A percentile compares a stretch with the other conserved stretches of the same genome.
Conservation (phyloP, 768 basidiomycete genomes). For the Fistulinella prunicolor region DNA sequence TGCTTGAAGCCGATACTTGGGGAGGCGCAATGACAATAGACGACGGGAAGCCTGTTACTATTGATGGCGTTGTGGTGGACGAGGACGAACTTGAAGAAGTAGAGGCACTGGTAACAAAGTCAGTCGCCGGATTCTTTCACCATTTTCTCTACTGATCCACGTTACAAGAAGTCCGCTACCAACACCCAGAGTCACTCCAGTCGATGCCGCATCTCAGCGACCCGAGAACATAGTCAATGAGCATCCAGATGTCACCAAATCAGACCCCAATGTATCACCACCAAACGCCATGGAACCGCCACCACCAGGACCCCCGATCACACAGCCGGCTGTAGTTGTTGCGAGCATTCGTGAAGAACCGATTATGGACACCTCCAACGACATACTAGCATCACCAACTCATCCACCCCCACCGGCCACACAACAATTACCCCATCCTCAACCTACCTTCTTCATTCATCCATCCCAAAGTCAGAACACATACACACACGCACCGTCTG, state of each 20-base stretch:
- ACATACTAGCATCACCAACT: background rate
- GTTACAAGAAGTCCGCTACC: constrained; percentile 56
- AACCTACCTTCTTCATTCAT: constrained; percentile 11
- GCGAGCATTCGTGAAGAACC: constrained; percentile 3
- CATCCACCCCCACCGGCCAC: constrained; percentile 3
- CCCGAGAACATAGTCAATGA: constrained; percentile 2
- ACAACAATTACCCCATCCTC: constrained; percentile 13
- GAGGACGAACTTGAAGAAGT: constrained; percentile 40
- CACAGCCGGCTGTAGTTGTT: background rate
- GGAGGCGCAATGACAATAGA: constrained; percentile 40
- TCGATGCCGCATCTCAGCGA: constrained; percentile 26
- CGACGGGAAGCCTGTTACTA: constrained; percentile 32
- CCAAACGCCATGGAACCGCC: background rate
- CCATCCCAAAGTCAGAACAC: constrained; percentile 20
- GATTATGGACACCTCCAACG: background rate
- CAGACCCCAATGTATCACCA: background rate
- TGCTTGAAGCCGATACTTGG: constrained; percentile 51
- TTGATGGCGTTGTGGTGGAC: constrained; percentile 33
- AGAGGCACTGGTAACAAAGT: constrained; percentile 41
- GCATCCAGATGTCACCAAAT: background rate
- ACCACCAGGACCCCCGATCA: background rate
- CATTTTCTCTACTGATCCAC: constrained; percentile 15
- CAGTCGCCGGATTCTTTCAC: constrained; percentile 28
- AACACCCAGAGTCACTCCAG: constrained; percentile 58
- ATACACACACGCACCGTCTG: constrained; percentile 10